These are phyloP conservation scores for Talaromyces sp. DNA, from an alignment of 2,329 filamentous ascomycete genomes.

Conservation along the genomic window DNA sequence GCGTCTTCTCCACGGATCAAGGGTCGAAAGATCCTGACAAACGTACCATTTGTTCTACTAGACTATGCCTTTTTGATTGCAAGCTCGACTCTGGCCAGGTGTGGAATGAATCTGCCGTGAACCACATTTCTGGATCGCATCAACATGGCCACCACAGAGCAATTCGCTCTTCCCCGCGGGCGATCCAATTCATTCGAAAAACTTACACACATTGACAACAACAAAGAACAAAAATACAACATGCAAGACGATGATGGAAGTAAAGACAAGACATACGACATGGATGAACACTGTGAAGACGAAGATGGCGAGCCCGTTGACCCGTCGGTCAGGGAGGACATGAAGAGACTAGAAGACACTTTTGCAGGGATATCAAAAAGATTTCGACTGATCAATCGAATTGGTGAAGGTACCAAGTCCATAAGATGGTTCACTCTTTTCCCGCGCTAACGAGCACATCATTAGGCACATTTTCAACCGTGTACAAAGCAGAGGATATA, in stretches of 20 bases:
- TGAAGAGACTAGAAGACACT: conserved; percentile 74
- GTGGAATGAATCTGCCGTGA: conserved; percentile 9
- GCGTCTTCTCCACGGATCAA: background rate
- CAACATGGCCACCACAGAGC: conserved; percentile 4
- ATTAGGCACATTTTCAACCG: conserved; percentile 91
- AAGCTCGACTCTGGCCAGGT: background rate
- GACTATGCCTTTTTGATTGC: background rate
- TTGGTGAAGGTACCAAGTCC: conserved; percentile 73
- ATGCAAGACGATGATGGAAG: background rate
- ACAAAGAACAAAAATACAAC: background rate
- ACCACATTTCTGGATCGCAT: background rate
- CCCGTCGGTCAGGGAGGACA: conserved; percentile 70
- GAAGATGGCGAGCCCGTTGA: conserved; percentile 37
- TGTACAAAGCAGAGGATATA: conserved; percentile 96
- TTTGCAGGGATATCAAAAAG: conserved; percentile 80
- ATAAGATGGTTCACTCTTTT: background rate
- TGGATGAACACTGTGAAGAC: conserved; percentile 23
- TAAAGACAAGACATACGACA: background rate
- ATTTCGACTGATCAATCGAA: conserved; percentile 90
- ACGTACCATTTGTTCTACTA: too few species aligned
- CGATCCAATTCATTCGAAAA: background rate
- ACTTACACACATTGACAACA: background rate
- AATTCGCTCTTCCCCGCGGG: background rate
- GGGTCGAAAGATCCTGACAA: background rate
- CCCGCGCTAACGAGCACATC: conserved; percentile 10